Evolutionary conservation across 225 moss, liverwort and hornwort genomes (phyloP).

Genomic region (Physcomitrellopsis africana): DNA sequence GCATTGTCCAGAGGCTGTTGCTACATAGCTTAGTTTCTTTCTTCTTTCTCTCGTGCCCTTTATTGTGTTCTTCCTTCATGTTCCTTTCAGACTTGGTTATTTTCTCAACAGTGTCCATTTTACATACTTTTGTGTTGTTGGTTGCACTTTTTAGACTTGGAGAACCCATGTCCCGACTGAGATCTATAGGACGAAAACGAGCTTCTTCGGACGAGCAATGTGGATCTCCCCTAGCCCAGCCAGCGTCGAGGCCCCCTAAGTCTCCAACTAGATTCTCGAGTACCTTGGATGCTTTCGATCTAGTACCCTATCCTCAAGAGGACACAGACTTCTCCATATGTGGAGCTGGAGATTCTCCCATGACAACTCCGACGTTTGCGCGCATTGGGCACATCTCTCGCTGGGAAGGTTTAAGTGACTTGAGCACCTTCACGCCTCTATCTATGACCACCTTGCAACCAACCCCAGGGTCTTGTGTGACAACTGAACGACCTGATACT

Average conservation of each 20-base stretch:
- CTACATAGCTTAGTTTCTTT: background rate
- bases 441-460: slow-evolving; percentile 67
- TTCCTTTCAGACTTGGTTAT: too few relatives aligned
- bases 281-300: slow-evolving; percentile 52
- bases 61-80: too few relatives aligned
- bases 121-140: background rate
- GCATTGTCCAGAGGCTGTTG: background rate
- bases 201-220: slow-evolving; percentile 50
- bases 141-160: slow-evolving; percentile 59
- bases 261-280: slow-evolving; percentile 53
- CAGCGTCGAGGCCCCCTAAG: slow-evolving; percentile 45
- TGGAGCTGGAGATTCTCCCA: slow-evolving; percentile 54
- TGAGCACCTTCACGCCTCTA: slow-evolving; percentile 78
- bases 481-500: slow-evolving; percentile 56
- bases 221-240: slow-evolving; percentile 56
- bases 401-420: slow-evolving; percentile 78
- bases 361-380: slow-evolving; percentile 70
- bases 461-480: slow-evolving; percentile 65
- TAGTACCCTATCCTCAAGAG: slow-evolving; percentile 50
- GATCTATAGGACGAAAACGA: slow-evolving; percentile 69
- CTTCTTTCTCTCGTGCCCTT: background rate
- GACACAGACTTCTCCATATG: slow-evolving; percentile 54
- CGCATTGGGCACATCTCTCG: slow-evolving; percentile 67
- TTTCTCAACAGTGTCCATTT: too few relatives aligned
- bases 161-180: slow-evolving; percentile 64